Evolutionary conservation across 179 eudicot species (phyloP), one percentile per base, ranked within the genome.

Genomic region (Gypsophila paniculata): DNA sequence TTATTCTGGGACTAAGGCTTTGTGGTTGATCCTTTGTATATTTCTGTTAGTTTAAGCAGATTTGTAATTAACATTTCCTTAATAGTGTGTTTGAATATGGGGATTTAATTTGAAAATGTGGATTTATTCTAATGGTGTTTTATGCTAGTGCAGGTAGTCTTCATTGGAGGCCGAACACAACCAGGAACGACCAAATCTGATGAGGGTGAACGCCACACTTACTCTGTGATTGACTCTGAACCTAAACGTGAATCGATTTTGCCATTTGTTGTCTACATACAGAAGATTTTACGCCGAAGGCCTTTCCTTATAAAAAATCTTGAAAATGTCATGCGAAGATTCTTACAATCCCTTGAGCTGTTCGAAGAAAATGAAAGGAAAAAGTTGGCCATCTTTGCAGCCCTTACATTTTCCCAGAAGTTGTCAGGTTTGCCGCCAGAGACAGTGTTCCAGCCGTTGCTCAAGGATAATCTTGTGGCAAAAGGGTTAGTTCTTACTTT

Each of bases 341-440:
- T 90, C 79, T 82, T 92, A 71, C 99, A 92, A 86, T 95, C 99
- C 4, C 76, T 95, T 82, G 99, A 95, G 86, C 90, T 90, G 52
- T 95, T 95, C 48, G 93, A 95, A 75, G 98, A 92, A 78, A 82
- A 94, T 84, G 98, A 89, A 65, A 85, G 93, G 78, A 87, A 80
- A 82, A 95, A 95, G 79, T 82, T 95, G 80, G 97, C 99, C 34
- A 95, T 95, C 72, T 95, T 92, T 81, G 87, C 99, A 2, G 99
- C 99, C 46, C 98, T 95, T 77, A 85, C 98, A 23, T 95, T 95
- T 83, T 92, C 98, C 36, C 96, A 95, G 93, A 95, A 92, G 86
- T 81, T 95, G 73, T 95, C 99, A 5, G 99, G 99, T 54, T 87
- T 95, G 72, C 99, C 96, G 34, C 99, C 97, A 19, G 99, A 94